These are phyloP conservation scores for Oropetium thomaeum DNA, from an alignment of 176 grass and related monocot species.

Conservation along the genomic window DNA sequence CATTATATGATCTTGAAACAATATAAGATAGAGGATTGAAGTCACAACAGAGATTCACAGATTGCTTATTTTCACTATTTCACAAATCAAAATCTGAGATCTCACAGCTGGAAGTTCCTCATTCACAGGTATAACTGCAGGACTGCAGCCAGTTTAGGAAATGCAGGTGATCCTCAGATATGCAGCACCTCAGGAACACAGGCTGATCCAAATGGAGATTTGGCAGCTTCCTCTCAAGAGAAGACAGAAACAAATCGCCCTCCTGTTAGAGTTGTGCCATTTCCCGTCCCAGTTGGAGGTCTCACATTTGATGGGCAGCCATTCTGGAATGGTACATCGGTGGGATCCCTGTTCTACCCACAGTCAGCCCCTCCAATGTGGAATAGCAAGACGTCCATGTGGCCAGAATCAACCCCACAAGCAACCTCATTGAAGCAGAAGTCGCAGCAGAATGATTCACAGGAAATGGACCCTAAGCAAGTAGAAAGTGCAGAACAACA, in stretches of 20 bases:
- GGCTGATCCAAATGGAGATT: slow-evolving; percentile 20
- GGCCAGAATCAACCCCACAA: slow-evolving; percentile 31
- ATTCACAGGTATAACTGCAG: slow-evolving; percentile 68
- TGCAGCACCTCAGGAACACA: slow-evolving; percentile 47
- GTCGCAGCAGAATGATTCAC: slow-evolving; percentile 21
- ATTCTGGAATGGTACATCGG: slow-evolving; percentile 34
- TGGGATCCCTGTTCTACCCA: slow-evolving; percentile 47
- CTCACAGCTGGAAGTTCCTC: slow-evolving; percentile 16
- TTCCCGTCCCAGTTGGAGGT: slow-evolving; percentile 60
- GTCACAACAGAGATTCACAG: neutral
- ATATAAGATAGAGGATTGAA: neutral
- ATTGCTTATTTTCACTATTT: neutral
- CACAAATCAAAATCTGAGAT: slow-evolving; percentile 12
- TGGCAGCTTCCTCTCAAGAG: slow-evolving; percentile 39
- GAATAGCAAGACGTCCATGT: slow-evolving; percentile 33
- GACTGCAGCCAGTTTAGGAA: slow-evolving; percentile 23
- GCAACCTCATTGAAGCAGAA: slow-evolving; percentile 28
- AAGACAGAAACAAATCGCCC: slow-evolving; percentile 29
- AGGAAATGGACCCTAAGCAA: slow-evolving; percentile 24
- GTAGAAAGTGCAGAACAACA: slow-evolving; percentile 14
- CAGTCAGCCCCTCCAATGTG: slow-evolving; percentile 46
- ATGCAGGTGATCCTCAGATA: slow-evolving; percentile 30
- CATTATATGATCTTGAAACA: slow-evolving; percentile 5
- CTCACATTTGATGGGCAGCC: slow-evolving; percentile 55
- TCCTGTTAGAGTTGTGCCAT: slow-evolving; percentile 70